Percentiles rank a stretch among this genome's conserved stretches.
Conservation (phyloP, 768 basidiomycete genomes). For the Leccinum longicurvipes region DNA sequence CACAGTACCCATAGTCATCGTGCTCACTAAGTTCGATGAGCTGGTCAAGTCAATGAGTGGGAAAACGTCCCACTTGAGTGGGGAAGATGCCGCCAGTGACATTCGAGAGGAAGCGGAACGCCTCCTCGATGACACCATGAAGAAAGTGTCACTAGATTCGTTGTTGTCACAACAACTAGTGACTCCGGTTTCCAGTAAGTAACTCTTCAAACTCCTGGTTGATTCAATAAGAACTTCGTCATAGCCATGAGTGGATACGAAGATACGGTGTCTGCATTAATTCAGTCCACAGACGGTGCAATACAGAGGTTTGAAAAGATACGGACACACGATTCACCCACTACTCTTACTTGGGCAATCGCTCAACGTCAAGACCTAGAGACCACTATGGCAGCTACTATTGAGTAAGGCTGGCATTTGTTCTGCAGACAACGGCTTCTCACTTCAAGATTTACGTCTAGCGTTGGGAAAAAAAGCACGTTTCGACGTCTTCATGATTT, state of each 20-base stretch:
- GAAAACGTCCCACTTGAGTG: too few relatives aligned
- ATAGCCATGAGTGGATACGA: not conserved
- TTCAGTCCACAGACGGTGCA: conserved; percentile 1
- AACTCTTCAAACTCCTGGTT: not conserved
- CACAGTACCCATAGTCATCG: conserved; percentile 5
- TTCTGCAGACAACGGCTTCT: not conserved
- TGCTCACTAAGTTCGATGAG: conserved; percentile 5
- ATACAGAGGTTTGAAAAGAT: conserved; percentile 1
- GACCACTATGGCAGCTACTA: not conserved
- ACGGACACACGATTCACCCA: not conserved
- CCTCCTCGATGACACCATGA: not conserved
- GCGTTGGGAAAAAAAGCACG: conserved; percentile 1
- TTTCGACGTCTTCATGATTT: not conserved
- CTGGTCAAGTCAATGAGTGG: not conserved
- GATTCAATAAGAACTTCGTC: not conserved
- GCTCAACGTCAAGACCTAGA: conserved; percentile 7
- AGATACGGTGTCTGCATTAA: conserved; percentile 1
- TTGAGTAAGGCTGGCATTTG: not conserved
- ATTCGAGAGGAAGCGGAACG: not conserved
- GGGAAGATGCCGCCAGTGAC: not conserved
- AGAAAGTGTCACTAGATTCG: conserved; percentile 4
- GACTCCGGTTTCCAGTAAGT: conserved; percentile 4
- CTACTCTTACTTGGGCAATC: conserved; percentile 4
- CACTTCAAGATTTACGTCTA: not conserved
- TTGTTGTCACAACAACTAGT: conserved; percentile 2